A percentile compares a stretch with the other conserved stretches of the same genome.
These are phyloP conservation scores for Filosporella fistucella DNA, from an alignment of 495 filamentous ascomycete species.

Conservation along the genomic window DNA sequence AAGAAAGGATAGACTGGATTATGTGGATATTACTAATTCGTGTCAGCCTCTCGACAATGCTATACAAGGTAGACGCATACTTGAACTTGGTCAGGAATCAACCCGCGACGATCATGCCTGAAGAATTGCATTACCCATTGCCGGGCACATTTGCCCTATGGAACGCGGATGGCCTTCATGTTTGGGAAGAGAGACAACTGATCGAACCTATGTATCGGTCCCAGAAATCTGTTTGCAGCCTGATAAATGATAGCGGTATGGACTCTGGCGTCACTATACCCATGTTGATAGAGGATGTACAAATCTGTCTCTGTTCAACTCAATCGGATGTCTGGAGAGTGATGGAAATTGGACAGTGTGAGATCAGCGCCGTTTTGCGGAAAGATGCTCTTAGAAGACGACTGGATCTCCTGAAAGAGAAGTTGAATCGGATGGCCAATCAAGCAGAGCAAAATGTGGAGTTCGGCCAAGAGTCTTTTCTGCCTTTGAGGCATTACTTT, in stretches of 20 bases:
- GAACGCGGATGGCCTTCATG: constrained; percentile 18
- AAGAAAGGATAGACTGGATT: constrained; percentile 10
- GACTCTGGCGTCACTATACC: constrained; percentile 1
- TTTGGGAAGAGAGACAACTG: constrained; percentile 13
- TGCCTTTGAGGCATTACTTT: constrained; percentile 11
- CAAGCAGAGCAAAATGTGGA: not conserved
- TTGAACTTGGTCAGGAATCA: constrained; percentile 20
- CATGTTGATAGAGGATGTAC: constrained; percentile 25
- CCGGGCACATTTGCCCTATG: constrained; percentile 14
- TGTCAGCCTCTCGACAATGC: constrained; percentile 18
- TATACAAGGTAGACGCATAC: constrained; percentile 26
- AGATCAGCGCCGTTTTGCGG: constrained; percentile 4
- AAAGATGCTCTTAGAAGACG: constrained; percentile 11
- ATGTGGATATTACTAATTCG: not conserved
- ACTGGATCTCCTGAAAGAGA: constrained; percentile 10
- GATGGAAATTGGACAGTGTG: not conserved
- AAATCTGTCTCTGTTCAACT: constrained; percentile 19
- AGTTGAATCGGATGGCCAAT: constrained; percentile 9
- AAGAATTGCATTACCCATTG: constrained; percentile 22
- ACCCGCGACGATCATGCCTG: constrained; percentile 13
- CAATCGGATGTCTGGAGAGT: constrained; percentile 15
- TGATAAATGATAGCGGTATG: constrained; percentile 9
- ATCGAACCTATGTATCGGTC: constrained; percentile 16
- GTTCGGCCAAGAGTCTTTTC: constrained; percentile 9
- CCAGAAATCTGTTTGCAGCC: constrained; percentile 9